Evolutionary conservation across 2,329 filamentous ascomycete species (phyloP), one percentile per base, ranked within the genome.

Genomic region (Nannizziopsis barbatae): DNA sequence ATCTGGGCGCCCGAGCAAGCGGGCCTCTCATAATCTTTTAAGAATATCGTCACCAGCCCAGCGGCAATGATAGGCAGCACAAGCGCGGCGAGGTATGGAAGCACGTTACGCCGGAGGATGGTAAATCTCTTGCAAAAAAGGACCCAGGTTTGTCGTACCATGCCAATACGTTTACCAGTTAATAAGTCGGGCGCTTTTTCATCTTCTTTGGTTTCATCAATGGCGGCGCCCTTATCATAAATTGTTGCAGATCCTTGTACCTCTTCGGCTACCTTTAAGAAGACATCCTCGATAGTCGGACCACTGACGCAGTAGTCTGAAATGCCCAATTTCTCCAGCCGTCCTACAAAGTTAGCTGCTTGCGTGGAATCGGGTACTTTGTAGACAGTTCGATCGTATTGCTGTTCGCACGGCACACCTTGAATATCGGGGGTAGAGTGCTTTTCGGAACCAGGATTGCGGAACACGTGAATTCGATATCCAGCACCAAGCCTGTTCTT

Each of bases 261-360:
- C 62, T 95, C 88, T 59, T 90, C 85, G 0, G 88, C 86, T 35
- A 95, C 74, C 55, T 86, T 82, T 18, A 95, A 69, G 64, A 95
- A 95, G 0, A 95, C 88, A 56, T 95, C 88, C 62, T 95, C 90
- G 36, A 95, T 88, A 0, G 86, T 93, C 0, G 89, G 90, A 0
- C 87, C 87, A 12, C 84, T 84, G 55, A 95, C 84, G 50, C 88
- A 81, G 62, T 94, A 95, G 50, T 93, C 84, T 12, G 73, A 72
- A 36, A 93, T 74, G 0, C 79, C 79, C 1, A 74, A 70, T 1
- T 71, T 66, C 61, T 94, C 84, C 1, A 95, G 71, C 8, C 74
- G 65, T 42, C 75, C 74, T 53, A 94, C 84, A 40, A 90, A 82
- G 3, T 74, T 66, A 0, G 86, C 84, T 0, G 86, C 86, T 40